phyloP scores from a whole-genome alignment of 225 moss, liverwort and hornwort genomes.

The Physcomitrellopsis africana region DNA sequence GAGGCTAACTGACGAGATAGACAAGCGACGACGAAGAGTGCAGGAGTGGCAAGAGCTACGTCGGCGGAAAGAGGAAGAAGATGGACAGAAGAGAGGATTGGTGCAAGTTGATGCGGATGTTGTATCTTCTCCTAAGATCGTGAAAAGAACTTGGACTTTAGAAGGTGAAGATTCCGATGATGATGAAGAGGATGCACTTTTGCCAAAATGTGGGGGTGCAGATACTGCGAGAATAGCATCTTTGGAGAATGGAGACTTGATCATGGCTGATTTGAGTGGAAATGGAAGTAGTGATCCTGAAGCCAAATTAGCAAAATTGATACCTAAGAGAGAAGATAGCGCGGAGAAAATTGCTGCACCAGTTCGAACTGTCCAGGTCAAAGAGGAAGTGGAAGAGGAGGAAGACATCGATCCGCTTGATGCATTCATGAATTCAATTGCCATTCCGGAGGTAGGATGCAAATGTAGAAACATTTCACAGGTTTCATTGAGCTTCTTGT shows the following conservation, averaged over 20 bases:
- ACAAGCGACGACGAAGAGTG: constrained; percentile 90
- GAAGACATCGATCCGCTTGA: constrained; percentile 96
- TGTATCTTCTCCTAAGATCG: constrained; percentile 49
- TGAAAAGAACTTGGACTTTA: constrained; percentile 87
- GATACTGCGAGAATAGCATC: constrained; percentile 56
- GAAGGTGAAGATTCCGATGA: constrained; percentile 94
- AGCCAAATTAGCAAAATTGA: constrained; percentile 39
- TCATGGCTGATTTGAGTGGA: constrained; percentile 74
- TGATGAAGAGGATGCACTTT: constrained; percentile 72
- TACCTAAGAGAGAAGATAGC: constrained; percentile 39
- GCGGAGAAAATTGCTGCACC: constrained; percentile 51
- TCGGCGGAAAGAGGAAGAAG: constrained; percentile 93
- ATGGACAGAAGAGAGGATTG: constrained; percentile 75
- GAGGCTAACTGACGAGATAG: constrained; percentile 91
- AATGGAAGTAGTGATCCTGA: constrained; percentile 45
- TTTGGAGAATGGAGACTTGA: constrained; percentile 89
- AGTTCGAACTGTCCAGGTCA: constrained; percentile 30
- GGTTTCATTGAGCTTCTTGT: constrained; percentile 9
- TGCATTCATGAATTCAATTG: constrained; percentile 97
- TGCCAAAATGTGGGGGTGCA: constrained; percentile 52
- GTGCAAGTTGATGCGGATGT: constrained; percentile 50
- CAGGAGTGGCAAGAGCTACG: constrained; percentile 99
- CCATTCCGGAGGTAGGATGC: constrained; percentile 78
- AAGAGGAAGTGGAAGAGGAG: constrained; percentile 65
- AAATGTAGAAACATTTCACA: constrained; percentile 9